Conservation (phyloP, 1,284 basidiomycete genomes). For the Trametes sp. region DNA sequence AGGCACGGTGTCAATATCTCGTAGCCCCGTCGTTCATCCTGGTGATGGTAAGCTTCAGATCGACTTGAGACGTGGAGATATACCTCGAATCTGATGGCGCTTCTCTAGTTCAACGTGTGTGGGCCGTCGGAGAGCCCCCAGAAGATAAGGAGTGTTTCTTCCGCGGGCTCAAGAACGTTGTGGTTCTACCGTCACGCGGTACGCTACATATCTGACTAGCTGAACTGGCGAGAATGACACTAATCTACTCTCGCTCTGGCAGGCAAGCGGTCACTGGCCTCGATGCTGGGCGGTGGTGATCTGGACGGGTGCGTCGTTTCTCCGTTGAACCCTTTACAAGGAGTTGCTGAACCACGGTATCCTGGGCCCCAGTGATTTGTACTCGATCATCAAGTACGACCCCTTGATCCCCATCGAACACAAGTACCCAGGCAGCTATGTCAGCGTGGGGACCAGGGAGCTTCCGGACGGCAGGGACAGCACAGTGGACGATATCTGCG, state of each 20-base stretch:
- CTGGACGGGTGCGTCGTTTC: constrained; percentile 67
- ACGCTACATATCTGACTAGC: constrained; percentile 27
- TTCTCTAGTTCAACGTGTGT: constrained; percentile 68
- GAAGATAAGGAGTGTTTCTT: constrained; percentile 64
- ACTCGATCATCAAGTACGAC: constrained; percentile 46
- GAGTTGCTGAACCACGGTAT: background rate
- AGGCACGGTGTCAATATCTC: constrained; percentile 60
- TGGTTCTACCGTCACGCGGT: constrained; percentile 77
- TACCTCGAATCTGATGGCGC: background rate
- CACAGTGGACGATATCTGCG: constrained; percentile 77
- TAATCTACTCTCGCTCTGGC: background rate
- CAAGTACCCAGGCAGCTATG: constrained; percentile 62
- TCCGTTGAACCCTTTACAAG: background rate
- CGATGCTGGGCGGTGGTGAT: constrained; percentile 76
- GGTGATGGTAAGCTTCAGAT: constrained; percentile 63
- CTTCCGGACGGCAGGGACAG: constrained; percentile 60
- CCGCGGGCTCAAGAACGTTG: constrained; percentile 69
- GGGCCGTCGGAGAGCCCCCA: constrained; percentile 76
- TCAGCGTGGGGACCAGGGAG: constrained; percentile 39
- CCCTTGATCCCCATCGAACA: constrained; percentile 59
- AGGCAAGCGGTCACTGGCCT: constrained; percentile 72
- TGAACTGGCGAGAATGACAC: background rate
- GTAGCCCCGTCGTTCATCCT: constrained; percentile 74
- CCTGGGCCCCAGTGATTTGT: constrained; percentile 40
- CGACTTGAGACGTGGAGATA: background rate